Base-by-base conservation (phyloP, 2,329 filamentous ascomycete species). In the Corniculantispora saksenae region DNA sequence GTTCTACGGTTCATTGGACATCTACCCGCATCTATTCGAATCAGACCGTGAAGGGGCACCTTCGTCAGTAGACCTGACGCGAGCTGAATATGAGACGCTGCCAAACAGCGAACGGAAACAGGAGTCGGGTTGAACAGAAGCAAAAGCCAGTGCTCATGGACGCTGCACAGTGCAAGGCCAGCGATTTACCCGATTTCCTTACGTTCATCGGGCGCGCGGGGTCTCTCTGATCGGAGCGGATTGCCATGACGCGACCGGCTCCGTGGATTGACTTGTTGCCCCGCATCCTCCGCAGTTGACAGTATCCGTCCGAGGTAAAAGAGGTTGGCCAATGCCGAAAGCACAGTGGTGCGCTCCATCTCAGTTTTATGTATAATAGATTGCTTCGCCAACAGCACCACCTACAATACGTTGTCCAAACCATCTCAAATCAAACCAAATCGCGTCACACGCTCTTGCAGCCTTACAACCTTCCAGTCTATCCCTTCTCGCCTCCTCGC, bases 281-380 rank as follows among this genome's bases (percentile, higher is more conserved):
- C 53, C 53, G 53, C 53, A 56, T 56, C 32, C 32, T 56, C 53
- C 53, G 21, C 53, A 15, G 8, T 40, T 40, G n/a, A 32, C 35
- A 40, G 53, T 32, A 19, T 15, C 38, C 17, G 38, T 56, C 53
- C 53, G 53, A 56, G 53, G 53, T 56, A 56, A 56, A 55, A 40
- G 53, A 23, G 17, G 53, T n/a, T 56, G 35, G 35, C 35, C 53
- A 40, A 17, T 56, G 53, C 53, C 53, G 53, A 56, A 43, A 25
- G n/a, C 21, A 56, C n/a, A 21, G 7, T 19, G 12, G 32, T 21
- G 19, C 21, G 12, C 12, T n/a, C 38, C 3, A 40, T 38, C 8
- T 10, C 32, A 25, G n/a, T n/a, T 8, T 25, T 13, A 3, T 19
- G 53, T 56, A 40, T 56, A 56, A 56, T 43, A 27, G 8, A 19